Evolutionary conservation across 2,329 filamentous ascomycete species (phyloP), one percentile per base, ranked within the genome.

Genomic region (Cryphonectria japonica): DNA sequence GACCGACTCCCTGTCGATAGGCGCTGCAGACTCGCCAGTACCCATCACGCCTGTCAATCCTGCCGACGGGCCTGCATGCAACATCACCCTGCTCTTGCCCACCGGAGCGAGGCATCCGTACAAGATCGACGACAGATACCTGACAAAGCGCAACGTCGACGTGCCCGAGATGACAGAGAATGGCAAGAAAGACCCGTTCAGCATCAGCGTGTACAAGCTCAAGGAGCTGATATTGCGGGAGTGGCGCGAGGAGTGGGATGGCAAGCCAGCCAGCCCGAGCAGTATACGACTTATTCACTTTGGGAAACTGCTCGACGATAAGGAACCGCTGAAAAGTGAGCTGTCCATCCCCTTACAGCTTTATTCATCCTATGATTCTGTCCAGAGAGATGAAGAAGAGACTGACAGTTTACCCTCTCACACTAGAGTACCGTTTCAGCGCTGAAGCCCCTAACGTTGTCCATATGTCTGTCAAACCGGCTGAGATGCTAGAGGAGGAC

Each of bases 201-300:
- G 91, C 78, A 94, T 98, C 82, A 97, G 93, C 75, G 92, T 97
- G 66, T 97, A 98, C 79, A 97, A 93, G 3, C 84, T 98, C 75
- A 98, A 98, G 82, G 94, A 98, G 83, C 84, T 98, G 78, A 97
- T 98, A 79, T 88, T 96, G 84, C 88, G 93, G 76, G 95, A 98
- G 80, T 98, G 95, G 95, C 87, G 94, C 75, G 91, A 91, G 76
- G 93, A 98, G 79, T 98, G 95, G 95, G 95, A 97, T 77, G 84
- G 90, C 22, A 91, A 93, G 78, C 95, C 95, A 1, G 89, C 92
- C 37, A 96, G 93, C 78, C 95, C 95, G 14, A 95, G 91, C 77
- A 93, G 92, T 73, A 98, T 98, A 83, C 87, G 95, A 66, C 83
- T 98, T 76, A 98, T 98, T 77, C 93, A 94, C 74, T 96, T 97